Percentiles rank a stretch among this genome's conserved stretches.
Conservation (phyloP, 768 basidiomycete genomes). For the Suillus sp. region DNA sequence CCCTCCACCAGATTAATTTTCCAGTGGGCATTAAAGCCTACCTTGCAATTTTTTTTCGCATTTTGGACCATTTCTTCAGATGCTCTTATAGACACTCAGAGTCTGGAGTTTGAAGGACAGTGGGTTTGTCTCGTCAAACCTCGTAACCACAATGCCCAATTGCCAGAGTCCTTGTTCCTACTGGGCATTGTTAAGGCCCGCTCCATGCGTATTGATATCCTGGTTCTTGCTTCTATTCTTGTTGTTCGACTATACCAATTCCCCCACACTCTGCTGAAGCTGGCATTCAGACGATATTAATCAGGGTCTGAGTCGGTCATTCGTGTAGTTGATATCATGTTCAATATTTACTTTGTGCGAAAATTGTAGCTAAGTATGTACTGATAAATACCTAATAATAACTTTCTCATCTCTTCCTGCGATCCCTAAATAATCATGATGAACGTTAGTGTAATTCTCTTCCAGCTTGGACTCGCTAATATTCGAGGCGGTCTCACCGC, state of each 20-base stretch:
- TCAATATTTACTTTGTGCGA: too few relatives aligned
- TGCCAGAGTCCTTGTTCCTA: background rate
- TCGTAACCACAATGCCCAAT: background rate
- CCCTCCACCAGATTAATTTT: slow-evolving; percentile 10
- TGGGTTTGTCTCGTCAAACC: background rate
- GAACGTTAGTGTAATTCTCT: too few relatives aligned
- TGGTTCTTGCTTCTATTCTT: background rate
- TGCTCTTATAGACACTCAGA: background rate
- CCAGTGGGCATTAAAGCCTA: background rate
- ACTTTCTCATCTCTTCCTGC: too few relatives aligned
- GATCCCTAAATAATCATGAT: too few relatives aligned
- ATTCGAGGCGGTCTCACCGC: too few relatives aligned
- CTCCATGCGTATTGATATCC: background rate
- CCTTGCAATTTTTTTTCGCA: background rate
- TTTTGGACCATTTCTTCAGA: background rate
- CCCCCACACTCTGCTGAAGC: background rate
- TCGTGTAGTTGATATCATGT: too few relatives aligned
- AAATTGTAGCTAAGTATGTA: too few relatives aligned
- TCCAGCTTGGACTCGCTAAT: too few relatives aligned
- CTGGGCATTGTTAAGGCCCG: background rate
- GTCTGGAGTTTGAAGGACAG: background rate
- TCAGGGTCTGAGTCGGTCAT: too few relatives aligned
- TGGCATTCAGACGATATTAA: background rate
- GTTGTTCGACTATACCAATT: too few relatives aligned
- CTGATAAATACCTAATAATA: too few relatives aligned